Percentiles rank a stretch among this genome's conserved stretches.
phyloP scores from a whole-genome alignment of 345 rosid species.

The Isatis tinctoria region DNA sequence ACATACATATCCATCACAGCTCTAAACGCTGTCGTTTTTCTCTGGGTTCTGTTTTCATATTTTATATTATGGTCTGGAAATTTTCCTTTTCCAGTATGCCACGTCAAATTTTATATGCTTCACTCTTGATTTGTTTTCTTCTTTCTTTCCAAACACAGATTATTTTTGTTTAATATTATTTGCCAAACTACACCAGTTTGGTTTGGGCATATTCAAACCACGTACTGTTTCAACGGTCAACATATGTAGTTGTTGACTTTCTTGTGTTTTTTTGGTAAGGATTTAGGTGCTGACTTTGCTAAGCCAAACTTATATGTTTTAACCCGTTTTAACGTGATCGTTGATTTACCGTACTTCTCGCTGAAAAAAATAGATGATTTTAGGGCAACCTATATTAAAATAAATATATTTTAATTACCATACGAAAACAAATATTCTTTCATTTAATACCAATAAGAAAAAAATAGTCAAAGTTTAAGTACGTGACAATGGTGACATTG shows the following conservation, averaged over 20 bases:
- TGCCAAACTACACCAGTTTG: background rate
- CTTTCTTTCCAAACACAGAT: background rate
- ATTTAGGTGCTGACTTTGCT: constrained; percentile 20
- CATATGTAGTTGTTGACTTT: constrained; percentile 7
- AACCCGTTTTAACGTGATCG: background rate
- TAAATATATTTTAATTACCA: too few species aligned
- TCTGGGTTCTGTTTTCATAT: background rate
- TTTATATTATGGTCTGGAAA: constrained; percentile 9
- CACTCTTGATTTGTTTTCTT: constrained; percentile 5
- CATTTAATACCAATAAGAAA: too few species aligned
- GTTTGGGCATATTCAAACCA: background rate
- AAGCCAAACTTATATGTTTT: background rate
- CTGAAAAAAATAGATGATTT: background rate
- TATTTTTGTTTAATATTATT: background rate
- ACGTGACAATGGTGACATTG: too few species aligned
- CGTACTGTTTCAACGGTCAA: constrained; percentile 16
- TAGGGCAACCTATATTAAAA: background rate
- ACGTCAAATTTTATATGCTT: constrained; percentile 1
- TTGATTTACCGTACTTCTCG: constrained; percentile 9
- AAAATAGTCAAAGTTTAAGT: too few species aligned
- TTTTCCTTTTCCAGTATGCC: constrained; percentile 21
- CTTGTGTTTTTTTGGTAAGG: background rate
- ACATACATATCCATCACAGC: constrained; percentile 9
- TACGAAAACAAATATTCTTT: too few species aligned
- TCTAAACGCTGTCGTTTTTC: constrained; percentile 20